These are phyloP conservation scores for Phytophthora idaei DNA, from an alignment of 352 stramenopile species.

Conservation along the genomic window DNA sequence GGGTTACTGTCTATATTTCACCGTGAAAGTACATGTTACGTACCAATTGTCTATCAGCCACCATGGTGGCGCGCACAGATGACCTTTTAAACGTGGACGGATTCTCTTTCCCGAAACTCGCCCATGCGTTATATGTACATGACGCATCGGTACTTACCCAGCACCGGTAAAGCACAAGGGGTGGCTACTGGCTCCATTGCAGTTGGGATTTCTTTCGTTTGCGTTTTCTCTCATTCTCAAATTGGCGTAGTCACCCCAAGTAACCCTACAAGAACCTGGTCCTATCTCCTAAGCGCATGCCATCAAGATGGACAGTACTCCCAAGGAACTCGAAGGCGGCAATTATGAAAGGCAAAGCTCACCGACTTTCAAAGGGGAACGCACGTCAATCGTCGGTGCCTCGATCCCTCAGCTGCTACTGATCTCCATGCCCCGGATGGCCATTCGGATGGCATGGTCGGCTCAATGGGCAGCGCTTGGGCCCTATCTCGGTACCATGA, in stretches of 20 bases:
- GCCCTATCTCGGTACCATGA: conserved; percentile 32
- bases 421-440: conserved; percentile 37
- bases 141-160: not conserved
- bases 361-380: conserved; percentile 21
- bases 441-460: conserved; percentile 32
- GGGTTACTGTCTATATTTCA: no score
- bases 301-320: conserved; percentile 1
- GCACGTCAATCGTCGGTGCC: conserved; percentile 17
- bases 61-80: no score
- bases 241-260: conserved; percentile 11
- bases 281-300: no score
- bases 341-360: conserved; percentile 24
- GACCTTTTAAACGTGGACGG: no score
- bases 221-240: conserved; percentile 13
- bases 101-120: no score
- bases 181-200: no score
- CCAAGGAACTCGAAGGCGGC: conserved; percentile 31
- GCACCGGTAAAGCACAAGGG: not conserved
- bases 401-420: conserved; percentile 32
- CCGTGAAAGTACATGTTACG: no score
- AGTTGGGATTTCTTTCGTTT: not conserved
- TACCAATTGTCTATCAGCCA: no score
- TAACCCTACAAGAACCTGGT: not conserved
- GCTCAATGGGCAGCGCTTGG: conserved; percentile 35
- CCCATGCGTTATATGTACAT: no score